phyloP scores from a whole-genome alignment of 176 grass and related monocot genomes.

The Carex myosuroides region DNA sequence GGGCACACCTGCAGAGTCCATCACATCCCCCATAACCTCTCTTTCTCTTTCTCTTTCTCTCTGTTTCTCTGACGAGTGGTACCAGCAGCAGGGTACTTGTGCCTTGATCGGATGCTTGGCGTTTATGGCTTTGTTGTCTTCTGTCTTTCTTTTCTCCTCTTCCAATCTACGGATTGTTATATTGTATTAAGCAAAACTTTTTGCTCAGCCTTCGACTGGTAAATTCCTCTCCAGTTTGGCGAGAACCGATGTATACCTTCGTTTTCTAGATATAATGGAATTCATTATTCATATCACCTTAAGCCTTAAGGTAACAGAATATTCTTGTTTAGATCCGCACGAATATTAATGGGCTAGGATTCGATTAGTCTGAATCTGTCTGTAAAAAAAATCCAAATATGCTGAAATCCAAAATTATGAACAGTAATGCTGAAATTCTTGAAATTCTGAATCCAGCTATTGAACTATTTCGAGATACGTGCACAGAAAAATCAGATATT shows the following conservation, averaged over 20 bases:
- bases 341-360: no score
- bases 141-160: neutral
- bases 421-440: no score
- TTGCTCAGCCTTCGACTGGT: neutral
- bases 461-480: no score
- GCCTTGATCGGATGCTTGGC: conserved; percentile 5
- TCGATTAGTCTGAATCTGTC: no score
- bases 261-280: neutral
- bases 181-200: neutral
- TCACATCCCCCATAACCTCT: conserved; percentile 66
- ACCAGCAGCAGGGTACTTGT: neutral
- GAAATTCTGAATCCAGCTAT: no score
- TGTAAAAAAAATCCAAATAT: no score
- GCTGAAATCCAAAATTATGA: no score
- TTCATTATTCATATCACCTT: no score
- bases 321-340: no score
- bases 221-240: neutral
- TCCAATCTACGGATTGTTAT: neutral
- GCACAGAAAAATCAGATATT: no score
- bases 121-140: neutral
- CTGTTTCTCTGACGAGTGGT: neutral
- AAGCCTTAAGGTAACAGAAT: no score
- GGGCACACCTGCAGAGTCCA: conserved; percentile 65
- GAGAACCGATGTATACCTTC: neutral
- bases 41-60: conserved; percentile 51